These are phyloP conservation scores for Biscutella auriculata DNA, from an alignment of 441 rosid species.

Conservation along the genomic window DNA sequence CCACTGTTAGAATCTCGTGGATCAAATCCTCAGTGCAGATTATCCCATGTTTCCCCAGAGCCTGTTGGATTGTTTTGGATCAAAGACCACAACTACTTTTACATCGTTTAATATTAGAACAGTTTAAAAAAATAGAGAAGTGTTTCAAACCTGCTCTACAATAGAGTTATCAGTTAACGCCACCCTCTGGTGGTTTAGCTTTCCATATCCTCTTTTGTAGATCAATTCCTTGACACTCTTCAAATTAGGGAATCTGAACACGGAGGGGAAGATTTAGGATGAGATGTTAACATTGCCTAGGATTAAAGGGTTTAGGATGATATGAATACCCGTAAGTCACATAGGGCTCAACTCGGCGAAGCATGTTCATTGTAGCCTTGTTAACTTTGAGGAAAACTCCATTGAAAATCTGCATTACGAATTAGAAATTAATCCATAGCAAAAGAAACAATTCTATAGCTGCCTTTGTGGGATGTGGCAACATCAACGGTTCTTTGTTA, in stretches of 20 bases:
- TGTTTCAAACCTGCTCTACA: conserved; percentile 41
- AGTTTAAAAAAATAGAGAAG: too few species aligned
- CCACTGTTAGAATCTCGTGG: conserved; percentile 69
- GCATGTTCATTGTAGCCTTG: conserved; percentile 81
- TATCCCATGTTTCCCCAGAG: conserved; percentile 49
- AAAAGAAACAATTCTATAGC: neutral
- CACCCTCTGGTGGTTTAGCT: conserved; percentile 55
- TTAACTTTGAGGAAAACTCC: conserved; percentile 85
- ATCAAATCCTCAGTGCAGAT: conserved; percentile 68
- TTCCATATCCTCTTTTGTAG: conserved; percentile 74
- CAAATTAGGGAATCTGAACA: conserved; percentile 48
- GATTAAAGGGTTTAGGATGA: neutral
- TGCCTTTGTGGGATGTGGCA: neutral
- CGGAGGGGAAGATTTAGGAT: neutral
- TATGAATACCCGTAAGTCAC: conserved; percentile 62
- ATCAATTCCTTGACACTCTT: conserved; percentile 73
- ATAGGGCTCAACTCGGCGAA: conserved; percentile 76
- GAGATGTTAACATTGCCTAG: neutral
- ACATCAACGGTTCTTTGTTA: neutral
- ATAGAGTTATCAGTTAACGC: conserved; percentile 65
- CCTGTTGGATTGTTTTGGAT: conserved; percentile 22
- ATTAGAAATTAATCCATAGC: neutral
- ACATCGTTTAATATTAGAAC: too few species aligned
- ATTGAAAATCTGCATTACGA: conserved; percentile 45
- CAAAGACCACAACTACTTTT: too few species aligned